These are phyloP conservation scores for Mycena rebaudengoi DNA, from an alignment of 768 basidiomycete species.

Conservation along the genomic window DNA sequence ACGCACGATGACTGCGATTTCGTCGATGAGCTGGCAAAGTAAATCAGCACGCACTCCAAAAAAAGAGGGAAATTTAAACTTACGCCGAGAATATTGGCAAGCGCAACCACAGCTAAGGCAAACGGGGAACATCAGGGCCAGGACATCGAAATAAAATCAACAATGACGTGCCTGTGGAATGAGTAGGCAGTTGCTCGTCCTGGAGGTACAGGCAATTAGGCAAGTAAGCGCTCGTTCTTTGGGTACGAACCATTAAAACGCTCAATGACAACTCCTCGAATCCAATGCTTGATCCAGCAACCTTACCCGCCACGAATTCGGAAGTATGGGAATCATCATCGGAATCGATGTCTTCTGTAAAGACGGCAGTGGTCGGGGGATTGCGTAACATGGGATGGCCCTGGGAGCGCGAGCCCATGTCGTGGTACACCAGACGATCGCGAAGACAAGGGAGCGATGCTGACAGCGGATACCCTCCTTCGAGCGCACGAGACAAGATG, in stretches of 20 bases:
- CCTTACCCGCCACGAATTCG: constrained; percentile 39
- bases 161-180: constrained; percentile 45
- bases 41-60: not conserved
- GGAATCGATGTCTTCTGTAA: constrained; percentile 16
- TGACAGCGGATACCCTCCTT: constrained; percentile 45
- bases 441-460: constrained; percentile 49
- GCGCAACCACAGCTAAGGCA: constrained; percentile 45
- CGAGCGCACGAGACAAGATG: constrained; percentile 48
- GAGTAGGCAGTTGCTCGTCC: constrained; percentile 53
- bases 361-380: not conserved
- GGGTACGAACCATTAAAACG: constrained; percentile 43
- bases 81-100: constrained; percentile 50
- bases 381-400: no score
- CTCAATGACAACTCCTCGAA: constrained; percentile 51
- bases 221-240: not conserved
- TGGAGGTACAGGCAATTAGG: constrained; percentile 21
- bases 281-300: constrained; percentile 52
- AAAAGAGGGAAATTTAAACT: constrained; percentile 10
- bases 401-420: no score
- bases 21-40: constrained; percentile 46
- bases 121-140: no score
- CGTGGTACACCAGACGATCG: constrained; percentile 55
- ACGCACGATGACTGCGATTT: constrained; percentile 47
- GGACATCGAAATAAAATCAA: constrained; percentile 1
- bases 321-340: constrained; percentile 20